phyloP scores from a whole-genome alignment of 2,329 filamentous ascomycete genomes.

The Aureobasidium sp. region DNA sequence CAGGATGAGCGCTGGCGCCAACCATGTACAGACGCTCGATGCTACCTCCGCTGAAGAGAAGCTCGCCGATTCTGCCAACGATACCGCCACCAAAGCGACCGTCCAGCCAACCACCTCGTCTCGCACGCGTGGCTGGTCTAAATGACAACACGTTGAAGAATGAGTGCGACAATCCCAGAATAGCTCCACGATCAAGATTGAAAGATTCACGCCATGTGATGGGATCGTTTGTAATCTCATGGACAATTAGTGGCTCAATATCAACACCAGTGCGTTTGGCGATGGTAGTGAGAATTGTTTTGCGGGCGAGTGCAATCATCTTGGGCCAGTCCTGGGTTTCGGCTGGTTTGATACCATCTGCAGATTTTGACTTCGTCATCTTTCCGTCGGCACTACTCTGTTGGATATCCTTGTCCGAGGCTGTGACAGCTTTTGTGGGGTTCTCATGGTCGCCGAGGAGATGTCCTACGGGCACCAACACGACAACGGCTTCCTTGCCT shows the following conservation, averaged over 20 bases:
- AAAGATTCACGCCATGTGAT: conserved; percentile 58
- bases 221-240: conserved; percentile 62
- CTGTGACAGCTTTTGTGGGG: background rate
- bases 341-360: conserved; percentile 34
- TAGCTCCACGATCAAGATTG: conserved; percentile 69
- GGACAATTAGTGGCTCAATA: conserved; percentile 44
- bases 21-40: conserved; percentile 60
- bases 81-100: conserved; percentile 20
- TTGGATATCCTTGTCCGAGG: background rate
- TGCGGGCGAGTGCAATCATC: conserved; percentile 54
- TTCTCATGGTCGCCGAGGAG: conserved; percentile 43
- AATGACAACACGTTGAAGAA: conserved; percentile 69
- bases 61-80: conserved; percentile 15
- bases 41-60: conserved; percentile 26
- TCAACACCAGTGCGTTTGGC: conserved; percentile 52
- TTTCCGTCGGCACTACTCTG: conserved; percentile 14
- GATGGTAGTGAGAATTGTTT: conserved; percentile 56
- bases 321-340: conserved; percentile 53
- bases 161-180: conserved; percentile 62
- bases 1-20: conserved; percentile 67
- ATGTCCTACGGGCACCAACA: conserved; percentile 67
- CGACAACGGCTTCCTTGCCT: conserved; percentile 59
- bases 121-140: conserved; percentile 54
- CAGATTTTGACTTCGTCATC: conserved; percentile 22
- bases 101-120: conserved; percentile 34